Base-by-base conservation (phyloP, 768 basidiomycete genomes). In the Psilocybe sp. region DNA sequence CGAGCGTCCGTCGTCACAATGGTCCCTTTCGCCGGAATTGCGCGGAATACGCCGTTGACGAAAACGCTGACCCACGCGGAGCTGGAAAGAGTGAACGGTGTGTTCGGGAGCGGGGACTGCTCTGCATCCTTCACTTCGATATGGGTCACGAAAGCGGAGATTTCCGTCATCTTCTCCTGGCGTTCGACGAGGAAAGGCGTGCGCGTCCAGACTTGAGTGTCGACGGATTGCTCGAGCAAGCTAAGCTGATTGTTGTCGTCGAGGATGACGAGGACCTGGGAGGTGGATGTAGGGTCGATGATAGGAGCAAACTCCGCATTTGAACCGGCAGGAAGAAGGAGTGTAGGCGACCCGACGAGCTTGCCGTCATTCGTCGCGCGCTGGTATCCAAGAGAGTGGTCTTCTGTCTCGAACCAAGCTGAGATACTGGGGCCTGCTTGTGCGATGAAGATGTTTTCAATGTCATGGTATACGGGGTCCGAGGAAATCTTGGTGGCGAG, bases 121-220 rank as follows among this genome's bases (percentile, higher is more conserved):
- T 23, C 43, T 12, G 43, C 43, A 20, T 44, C 43, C 20, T 44
- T 44, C 13, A 44, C 43, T 44, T 44, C 43, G 20, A 44, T 44
- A 28, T 44, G 43, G 8, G 43, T 19, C 12, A 44, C 43, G 12
- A 44, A 44, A 2, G 43, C 43, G n/a, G 16, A 28, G 28, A 44
- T 28, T 16, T 44, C 20, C 23, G 43, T 28, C 18, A 23, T 14
- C 28, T 44, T 31, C 16, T 16, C 43, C 18, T 16, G 16, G 20
- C 28, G 23, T 32, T 44, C 43, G 43, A 44, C 28, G 8, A 44
- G 16, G 16, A 44, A 28, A 9, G 43, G 43, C 23, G 28, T 16
- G 10, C 23, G 14, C 4, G 16, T 44, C 43, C 43, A 44, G 8
- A 44, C 28, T 28, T 31, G 12, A 5, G 43, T 28, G 23, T 44